Evolutionary conservation across 345 rosid species (phyloP), one percentile per base, ranked within the genome.

Genomic region (Abelmoschus esculentus): DNA sequence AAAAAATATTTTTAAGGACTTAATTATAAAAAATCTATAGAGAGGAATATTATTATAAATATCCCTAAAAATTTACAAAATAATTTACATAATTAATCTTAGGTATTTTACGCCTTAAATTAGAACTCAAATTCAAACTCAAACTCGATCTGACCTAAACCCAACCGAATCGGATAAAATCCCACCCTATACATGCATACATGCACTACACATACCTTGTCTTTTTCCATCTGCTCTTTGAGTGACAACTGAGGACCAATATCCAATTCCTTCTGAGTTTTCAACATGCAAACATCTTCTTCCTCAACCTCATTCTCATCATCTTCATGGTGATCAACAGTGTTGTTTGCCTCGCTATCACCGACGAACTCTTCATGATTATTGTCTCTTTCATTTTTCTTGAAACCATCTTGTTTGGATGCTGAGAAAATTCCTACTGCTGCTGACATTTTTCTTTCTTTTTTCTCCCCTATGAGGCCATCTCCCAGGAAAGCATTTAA

Each of bases 231-330:
- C 61, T 82, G 82, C 60, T 82, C 83, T 76, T 66, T 82, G 69
- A 82, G 85, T 71, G 85, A 80, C 57, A 79, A 42, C 77, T 69
- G 77, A 61, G 83, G 85, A 72, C 85, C 85, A 46, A 82, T 76
- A 28, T 66, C 69, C 40, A 66, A 47, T n/a, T 49, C 40, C 56
- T 66, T 47, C 14, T 76, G 72, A 14, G 70, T 57, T 74, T 74
- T 79, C 75, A 58, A 73, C 34, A 50, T 14, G 55, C 52, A 70
- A 29, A 74, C 72, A 9, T 55, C 60, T 2, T 76, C 85, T 2
- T 22, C 26, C 26, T 22, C 26, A 22, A 22, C 26, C 26, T 22
- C 26, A 22, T 22, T 22, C 26, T 81, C 82, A 7, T 79, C 40
- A 28, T 28, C 22, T 63, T 42, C 32, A 22, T 19, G 67, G 50